These are phyloP conservation scores for Hanseniaspora valbyensis DNA, from an alignment of 805 yeast genomes.

Conservation along the genomic window DNA sequence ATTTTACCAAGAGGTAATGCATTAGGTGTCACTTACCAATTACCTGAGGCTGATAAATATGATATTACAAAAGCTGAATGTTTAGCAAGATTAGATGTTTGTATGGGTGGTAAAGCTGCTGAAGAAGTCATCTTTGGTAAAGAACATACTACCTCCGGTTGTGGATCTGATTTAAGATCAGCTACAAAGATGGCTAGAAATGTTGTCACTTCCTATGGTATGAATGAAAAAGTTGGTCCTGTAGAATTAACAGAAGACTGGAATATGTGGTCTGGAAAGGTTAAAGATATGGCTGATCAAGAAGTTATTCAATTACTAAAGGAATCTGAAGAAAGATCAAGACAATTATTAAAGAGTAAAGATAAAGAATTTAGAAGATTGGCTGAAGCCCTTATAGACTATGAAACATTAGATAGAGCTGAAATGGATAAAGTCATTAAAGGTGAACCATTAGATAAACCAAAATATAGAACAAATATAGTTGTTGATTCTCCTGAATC, in stretches of 20 bases:
- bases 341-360: slow-evolving; percentile 50
- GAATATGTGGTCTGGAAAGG: slow-evolving; percentile 87
- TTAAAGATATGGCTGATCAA: slow-evolving; percentile 82
- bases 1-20: slow-evolving; percentile 95
- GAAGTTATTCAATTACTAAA: slow-evolving; percentile 72
- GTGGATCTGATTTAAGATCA: slow-evolving; percentile 77
- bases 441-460: slow-evolving; percentile 65
- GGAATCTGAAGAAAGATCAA: slow-evolving; percentile 69
- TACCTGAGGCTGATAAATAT: slow-evolving; percentile 96
- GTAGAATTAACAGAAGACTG: slow-evolving; percentile 79
- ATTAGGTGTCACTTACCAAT: slow-evolving; percentile 89
- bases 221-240: slow-evolving; percentile 91
- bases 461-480: slow-evolving; percentile 62
- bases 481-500: slow-evolving; percentile 49
- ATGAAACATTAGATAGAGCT: slow-evolving; percentile 83
- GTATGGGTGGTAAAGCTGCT: slow-evolving; percentile 98
- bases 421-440: slow-evolving; percentile 79
- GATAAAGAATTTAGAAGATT: slow-evolving; percentile 66
- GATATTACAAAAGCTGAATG: slow-evolving; percentile 86
- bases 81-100: slow-evolving; percentile 83
- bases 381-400: slow-evolving; percentile 88
- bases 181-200: slow-evolving; percentile 93
- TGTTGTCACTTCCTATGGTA: slow-evolving; percentile 94
- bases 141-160: slow-evolving; percentile 89
- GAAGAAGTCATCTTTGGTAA: slow-evolving; percentile 87